Evolutionary conservation across 768 basidiomycete species (phyloP), one percentile per base, ranked within the genome.

Genomic region (Mycena sanguinolenta): DNA sequence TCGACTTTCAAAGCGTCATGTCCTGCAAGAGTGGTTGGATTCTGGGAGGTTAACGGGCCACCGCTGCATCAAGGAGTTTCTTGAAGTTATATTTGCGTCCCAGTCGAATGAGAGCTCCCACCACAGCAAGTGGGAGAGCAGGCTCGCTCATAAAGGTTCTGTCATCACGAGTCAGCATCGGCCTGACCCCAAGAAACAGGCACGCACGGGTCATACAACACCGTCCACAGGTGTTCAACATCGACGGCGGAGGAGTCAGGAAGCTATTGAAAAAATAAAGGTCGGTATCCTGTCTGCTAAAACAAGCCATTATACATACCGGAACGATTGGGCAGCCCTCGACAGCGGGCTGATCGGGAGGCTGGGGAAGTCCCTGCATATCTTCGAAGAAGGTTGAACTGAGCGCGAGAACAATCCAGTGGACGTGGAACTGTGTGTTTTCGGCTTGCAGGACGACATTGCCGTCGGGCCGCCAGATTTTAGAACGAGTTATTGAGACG

Each of bases 21-120:
- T 36, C 23, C 28, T 5, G 55, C 54, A 4, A 65, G 42, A 12
- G 67, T 68, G 13, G 60, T 32, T 0, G 67, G 67, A 34, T 58
- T 38, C 30, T 44, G 53, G 36, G n/a, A 14, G 9, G 38, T 49
- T 27, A 68, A 21, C 58, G 28, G 6, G 44, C 58, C 28, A 68
- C 50, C 14, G 52, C 59, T 3, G 59, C 10, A 19, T 61, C 60
- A 2, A 49, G 32, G 8, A 68, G 52, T 1, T 54, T 19, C 5
- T 30, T 23, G 21, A 68, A 68, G 5, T 68, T 60, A 16, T 68
- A 68, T 19, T 68, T 68, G 59, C 67, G 59, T 3, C 67, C 60
- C n/a, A 68, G 10, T 5, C 67, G 59, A 23, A 68, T 32, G 5
- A 68, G 39, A 13, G 67, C 67, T 0, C 58, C n/a, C n/a, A n/a